A percentile compares a stretch with the other conserved stretches of the same genome.
Evolutionary conservation across 371 early-diverging fungal genomes (phyloP).

Genomic region (Neoconidiobolus thromboides): DNA sequence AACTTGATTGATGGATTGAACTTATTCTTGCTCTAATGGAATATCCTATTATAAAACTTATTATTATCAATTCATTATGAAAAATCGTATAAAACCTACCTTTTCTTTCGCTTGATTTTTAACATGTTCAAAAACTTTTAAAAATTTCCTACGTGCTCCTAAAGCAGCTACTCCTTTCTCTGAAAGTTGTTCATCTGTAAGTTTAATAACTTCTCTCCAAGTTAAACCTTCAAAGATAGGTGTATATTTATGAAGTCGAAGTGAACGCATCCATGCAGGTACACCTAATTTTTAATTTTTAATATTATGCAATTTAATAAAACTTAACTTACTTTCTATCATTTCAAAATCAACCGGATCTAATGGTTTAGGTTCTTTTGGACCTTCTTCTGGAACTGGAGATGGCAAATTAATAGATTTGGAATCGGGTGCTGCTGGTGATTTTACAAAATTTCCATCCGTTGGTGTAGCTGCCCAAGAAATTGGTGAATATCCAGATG

Average conservation of each 20-base stretch:
- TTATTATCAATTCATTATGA: too few species aligned
- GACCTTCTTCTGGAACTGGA: background rate
- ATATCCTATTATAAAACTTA: too few species aligned
- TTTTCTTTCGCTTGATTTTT: constrained; percentile 17
- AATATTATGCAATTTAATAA: background rate
- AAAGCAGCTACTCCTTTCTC: constrained; percentile 80
- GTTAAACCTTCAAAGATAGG: constrained; percentile 62
- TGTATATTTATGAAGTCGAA: constrained; percentile 93
- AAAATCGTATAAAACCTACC: background rate
- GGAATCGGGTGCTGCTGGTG: too few species aligned
- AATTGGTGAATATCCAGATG: background rate
- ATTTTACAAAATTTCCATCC: background rate
- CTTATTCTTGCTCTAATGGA: too few species aligned
- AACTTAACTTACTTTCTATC: background rate
- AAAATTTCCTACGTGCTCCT: constrained; percentile 84
- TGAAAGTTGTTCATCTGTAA: constrained; percentile 66
- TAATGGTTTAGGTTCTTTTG: background rate
- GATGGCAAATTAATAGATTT: background rate
- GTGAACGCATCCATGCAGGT: constrained; percentile 71
- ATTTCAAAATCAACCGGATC: constrained; percentile 6
- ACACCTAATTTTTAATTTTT: constrained; percentile 32
- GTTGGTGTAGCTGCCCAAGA: constrained; percentile 3
- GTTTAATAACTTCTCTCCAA: constrained; percentile 68
- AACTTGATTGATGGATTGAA: too few species aligned
- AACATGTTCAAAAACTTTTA: constrained; percentile 89